Percentiles rank a stretch among this genome's conserved stretches.
Conservation (phyloP, 805 yeast species). For the Candida ficus region DNA sequence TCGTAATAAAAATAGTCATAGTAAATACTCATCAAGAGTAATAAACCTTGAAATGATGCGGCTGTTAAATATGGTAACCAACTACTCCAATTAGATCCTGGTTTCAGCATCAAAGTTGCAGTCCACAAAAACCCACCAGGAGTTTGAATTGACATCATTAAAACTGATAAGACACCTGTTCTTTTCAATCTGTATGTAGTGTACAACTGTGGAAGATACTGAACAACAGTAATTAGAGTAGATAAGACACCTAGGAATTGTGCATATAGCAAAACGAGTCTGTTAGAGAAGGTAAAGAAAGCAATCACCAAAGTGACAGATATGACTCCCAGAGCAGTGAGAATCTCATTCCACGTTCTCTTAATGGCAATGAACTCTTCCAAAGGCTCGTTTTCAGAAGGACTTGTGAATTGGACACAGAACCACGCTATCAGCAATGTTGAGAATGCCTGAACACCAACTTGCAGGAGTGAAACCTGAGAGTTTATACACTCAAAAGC, state of each 20-base stretch:
- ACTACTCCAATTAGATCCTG: slow-evolving; percentile 80
- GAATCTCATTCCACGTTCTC: slow-evolving; percentile 36
- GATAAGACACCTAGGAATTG: slow-evolving; percentile 60
- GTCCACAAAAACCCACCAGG: slow-evolving; percentile 88
- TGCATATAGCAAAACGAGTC: slow-evolving; percentile 38
- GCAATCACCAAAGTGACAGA: slow-evolving; percentile 31
- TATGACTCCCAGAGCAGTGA: slow-evolving; percentile 29
- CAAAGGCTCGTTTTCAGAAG: slow-evolving; percentile 35
- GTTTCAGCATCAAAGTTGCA: slow-evolving; percentile 59
- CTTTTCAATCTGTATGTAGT: slow-evolving; percentile 67
- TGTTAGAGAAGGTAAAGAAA: slow-evolving; percentile 19
- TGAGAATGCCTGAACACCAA: slow-evolving; percentile 55
- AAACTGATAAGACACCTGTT: slow-evolving; percentile 73
- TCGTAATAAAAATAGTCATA: slow-evolving; percentile 25
- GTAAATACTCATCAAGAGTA: slow-evolving; percentile 60
- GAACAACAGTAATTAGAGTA: slow-evolving; percentile 57
- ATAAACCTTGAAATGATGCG: slow-evolving; percentile 57
- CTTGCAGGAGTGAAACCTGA: slow-evolving; percentile 61
- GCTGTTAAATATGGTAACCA: slow-evolving; percentile 80
- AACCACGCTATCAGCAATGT: slow-evolving; percentile 52
- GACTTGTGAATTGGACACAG: slow-evolving; percentile 43
- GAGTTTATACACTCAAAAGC: slow-evolving; percentile 60
- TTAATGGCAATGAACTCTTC: slow-evolving; percentile 38
- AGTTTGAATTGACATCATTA: slow-evolving; percentile 82
- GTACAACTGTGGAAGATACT: slow-evolving; percentile 73